These are phyloP conservation scores for Aspergillus versicolor DNA, from an alignment of 2,329 filamentous ascomycete genomes.

Conservation along the genomic window DNA sequence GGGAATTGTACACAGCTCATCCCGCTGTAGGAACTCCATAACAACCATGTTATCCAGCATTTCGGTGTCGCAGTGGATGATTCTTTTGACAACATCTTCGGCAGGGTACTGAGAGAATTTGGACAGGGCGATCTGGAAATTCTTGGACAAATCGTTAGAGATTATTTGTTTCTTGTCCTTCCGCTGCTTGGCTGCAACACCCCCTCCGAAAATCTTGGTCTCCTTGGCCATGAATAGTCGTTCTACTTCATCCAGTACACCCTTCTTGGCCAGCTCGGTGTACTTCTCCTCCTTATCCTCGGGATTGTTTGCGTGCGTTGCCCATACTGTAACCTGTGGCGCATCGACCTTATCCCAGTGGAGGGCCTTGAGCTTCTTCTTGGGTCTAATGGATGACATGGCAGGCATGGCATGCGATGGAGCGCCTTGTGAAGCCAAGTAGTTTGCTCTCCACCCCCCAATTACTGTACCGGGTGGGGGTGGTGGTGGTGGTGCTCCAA, in stretches of 20 bases:
- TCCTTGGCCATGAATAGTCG: constrained; percentile 97
- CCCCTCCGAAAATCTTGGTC: constrained; percentile 76
- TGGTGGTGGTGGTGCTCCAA: constrained; percentile 56
- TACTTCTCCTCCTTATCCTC: constrained; percentile 95
- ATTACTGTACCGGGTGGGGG: constrained; percentile 65
- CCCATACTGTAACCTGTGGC: constrained; percentile 90
- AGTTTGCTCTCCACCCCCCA: constrained; percentile 65
- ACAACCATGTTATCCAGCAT: constrained; percentile 86
- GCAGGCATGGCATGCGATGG: constrained; percentile 60
- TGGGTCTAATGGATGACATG: constrained; percentile 79
- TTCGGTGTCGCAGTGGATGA: constrained; percentile 90
- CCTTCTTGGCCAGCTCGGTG: constrained; percentile 85
- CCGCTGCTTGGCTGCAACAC: constrained; percentile 66
- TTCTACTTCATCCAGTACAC: constrained; percentile 95
- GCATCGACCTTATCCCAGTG: constrained; percentile 99
- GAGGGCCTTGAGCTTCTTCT: constrained; percentile 99
- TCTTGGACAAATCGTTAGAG: constrained; percentile 82
- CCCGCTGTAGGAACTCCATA: constrained; percentile 94
- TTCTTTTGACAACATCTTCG: constrained; percentile 85
- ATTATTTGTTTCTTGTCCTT: constrained; percentile 98
- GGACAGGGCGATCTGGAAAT: constrained; percentile 87
- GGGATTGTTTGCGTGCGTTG: constrained; percentile 77
- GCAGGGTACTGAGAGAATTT: constrained; percentile 85
- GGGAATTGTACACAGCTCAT: constrained; percentile 87
- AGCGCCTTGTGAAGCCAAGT: constrained; percentile 64